Conservation (phyloP, 768 basidiomycete genomes). For the Xanthoconium purpureum region DNA sequence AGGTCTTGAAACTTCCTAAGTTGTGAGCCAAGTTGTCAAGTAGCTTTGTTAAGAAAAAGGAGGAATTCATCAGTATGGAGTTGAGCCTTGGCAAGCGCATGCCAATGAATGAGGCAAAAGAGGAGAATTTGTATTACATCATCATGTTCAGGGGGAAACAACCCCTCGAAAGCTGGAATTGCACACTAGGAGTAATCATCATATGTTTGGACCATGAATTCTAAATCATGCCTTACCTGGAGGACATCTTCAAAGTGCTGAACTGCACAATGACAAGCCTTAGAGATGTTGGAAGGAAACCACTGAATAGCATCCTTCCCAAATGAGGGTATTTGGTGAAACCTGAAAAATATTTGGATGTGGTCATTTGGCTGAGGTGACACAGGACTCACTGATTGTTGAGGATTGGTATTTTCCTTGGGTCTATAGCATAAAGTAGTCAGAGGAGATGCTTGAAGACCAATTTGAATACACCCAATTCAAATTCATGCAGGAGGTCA, state of each 20-base stretch:
- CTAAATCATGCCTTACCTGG: constrained; percentile 26
- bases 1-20: too few species aligned
- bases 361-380: too few species aligned
- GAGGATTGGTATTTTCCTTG: constrained; percentile 15
- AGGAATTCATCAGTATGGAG: constrained; percentile 33
- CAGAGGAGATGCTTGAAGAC: constrained; percentile 38
- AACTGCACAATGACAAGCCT: constrained; percentile 36
- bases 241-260: constrained; percentile 43
- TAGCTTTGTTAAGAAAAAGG: constrained; percentile 12
- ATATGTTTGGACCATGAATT: too few species aligned
- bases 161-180: not conserved
- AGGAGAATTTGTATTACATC: constrained; percentile 16
- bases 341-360: constrained; percentile 3
- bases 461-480: constrained; percentile 39
- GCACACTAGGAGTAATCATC: constrained; percentile 22
- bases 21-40: not conserved
- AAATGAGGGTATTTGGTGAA: constrained; percentile 19
- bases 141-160: constrained; percentile 28
- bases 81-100: constrained; percentile 33
- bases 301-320: constrained; percentile 32
- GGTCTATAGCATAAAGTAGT: constrained; percentile 22
- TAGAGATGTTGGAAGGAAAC: constrained; percentile 35
- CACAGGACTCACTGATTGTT: constrained; percentile 20
- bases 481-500: constrained; percentile 42
- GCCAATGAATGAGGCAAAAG: constrained; percentile 32